A percentile compares a stretch with the other conserved stretches of the same genome.
Conservation (phyloP, 1,284 basidiomycete species). For the Ganoderma lingzhi region DNA sequence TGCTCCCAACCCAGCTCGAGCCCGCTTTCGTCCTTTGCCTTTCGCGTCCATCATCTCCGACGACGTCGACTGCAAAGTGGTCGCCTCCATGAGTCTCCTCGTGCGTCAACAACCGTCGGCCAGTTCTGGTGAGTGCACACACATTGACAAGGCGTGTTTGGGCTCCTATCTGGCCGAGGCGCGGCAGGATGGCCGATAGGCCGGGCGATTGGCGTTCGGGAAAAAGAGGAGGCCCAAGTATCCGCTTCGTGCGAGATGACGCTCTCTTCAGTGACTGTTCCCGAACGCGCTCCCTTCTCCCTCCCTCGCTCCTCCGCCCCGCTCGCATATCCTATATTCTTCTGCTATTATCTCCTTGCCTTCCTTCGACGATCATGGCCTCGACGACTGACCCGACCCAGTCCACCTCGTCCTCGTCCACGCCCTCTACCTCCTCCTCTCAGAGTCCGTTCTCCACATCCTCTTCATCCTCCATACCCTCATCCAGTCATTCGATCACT, state of each 20-base stretch:
- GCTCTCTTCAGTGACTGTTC: slow-evolving; percentile 5
- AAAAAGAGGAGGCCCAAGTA: neutral
- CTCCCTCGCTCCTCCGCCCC: neutral
- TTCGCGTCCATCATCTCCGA: slow-evolving; percentile 1
- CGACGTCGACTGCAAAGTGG: neutral
- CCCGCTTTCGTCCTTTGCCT: neutral
- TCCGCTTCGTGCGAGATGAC: slow-evolving; percentile 17
- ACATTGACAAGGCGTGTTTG: neutral
- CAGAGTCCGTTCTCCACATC: slow-evolving; percentile 29
- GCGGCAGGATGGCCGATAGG: slow-evolving; percentile 17
- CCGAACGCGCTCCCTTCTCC: slow-evolving; percentile 6
- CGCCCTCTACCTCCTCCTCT: slow-evolving; percentile 16
- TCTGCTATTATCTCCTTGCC: slow-evolving; percentile 4
- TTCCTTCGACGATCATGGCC: slow-evolving; percentile 25
- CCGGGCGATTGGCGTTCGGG: slow-evolving; percentile 6
- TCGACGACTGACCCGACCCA: slow-evolving; percentile 12
- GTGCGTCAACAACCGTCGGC: neutral
- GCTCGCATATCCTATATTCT: neutral
- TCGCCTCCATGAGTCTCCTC: neutral
- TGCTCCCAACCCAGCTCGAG: neutral
- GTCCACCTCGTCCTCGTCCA: slow-evolving; percentile 19
- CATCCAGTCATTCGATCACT: slow-evolving; percentile 11
- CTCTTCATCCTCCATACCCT: slow-evolving; percentile 20
- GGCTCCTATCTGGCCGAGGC: slow-evolving; percentile 5
- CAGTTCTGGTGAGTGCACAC: slow-evolving; percentile 15